Conservation (phyloP, 805 yeast genomes). For the Clavispora asparagi region DNA sequence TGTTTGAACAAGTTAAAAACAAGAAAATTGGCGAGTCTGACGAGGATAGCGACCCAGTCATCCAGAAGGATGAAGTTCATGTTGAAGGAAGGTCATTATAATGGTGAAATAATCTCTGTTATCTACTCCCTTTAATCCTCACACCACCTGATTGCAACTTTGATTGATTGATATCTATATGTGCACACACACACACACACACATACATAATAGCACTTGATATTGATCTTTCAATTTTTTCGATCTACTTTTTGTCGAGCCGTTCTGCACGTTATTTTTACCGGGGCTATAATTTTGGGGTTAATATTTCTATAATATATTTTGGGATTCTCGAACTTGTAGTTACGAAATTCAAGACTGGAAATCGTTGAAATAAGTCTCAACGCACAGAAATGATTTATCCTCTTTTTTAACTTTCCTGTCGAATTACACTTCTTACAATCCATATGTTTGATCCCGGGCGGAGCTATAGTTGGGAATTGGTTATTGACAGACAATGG, state of each 20-base stretch:
- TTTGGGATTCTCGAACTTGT: background rate
- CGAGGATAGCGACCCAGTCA: background rate
- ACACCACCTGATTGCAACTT: background rate
- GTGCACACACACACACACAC: constrained; percentile 1
- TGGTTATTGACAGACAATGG: too few relatives aligned
- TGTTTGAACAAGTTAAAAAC: constrained; percentile 37
- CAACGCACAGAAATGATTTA: too few relatives aligned
- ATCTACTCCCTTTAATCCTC: too few relatives aligned
- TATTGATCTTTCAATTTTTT: background rate
- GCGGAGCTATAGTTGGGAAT: too few relatives aligned
- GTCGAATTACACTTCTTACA: too few relatives aligned
- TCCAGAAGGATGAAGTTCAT: background rate
- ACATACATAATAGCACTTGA: background rate
- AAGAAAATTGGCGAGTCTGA: constrained; percentile 9
- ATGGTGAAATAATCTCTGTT: too few relatives aligned
- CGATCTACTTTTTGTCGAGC: background rate
- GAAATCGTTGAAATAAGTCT: too few relatives aligned
- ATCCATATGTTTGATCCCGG: too few relatives aligned
- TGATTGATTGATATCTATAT: background rate
- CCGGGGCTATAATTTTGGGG: background rate
- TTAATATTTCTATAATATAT: background rate
- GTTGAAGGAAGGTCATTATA: background rate
- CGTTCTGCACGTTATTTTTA: background rate
- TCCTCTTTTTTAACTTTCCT: too few relatives aligned
- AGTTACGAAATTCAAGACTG: too few relatives aligned